Base-by-base conservation (phyloP, 2,329 filamentous ascomycete species). In the Paraconiothyrium brasiliense region DNA sequence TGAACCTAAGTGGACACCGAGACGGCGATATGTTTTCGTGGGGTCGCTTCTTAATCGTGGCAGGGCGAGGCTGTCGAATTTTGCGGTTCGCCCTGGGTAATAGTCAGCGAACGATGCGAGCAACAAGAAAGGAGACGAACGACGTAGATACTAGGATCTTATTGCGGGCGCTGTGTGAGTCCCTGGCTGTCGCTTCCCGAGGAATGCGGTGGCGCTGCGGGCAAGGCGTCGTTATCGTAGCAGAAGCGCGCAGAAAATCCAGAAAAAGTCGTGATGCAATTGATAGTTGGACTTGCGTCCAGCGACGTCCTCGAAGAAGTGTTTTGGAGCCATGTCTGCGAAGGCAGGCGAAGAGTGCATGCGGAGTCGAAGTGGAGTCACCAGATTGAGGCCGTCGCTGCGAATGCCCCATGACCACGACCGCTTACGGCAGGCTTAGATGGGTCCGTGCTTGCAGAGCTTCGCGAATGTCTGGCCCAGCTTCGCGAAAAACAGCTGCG, bases 401-500 rank as follows among this genome's bases (percentile, higher is more conserved):
- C 49, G 52, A 14, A 34, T 24, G 52, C 54, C 41, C 54, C 54
- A 55, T 55, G 52, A 55, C 39, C 37, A 39, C 24, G 27, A 55
- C 52, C 39, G 39, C 24, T 46, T 44, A 34, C 13, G 16, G 39
- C 14, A 14, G 24, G 46, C 10, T 14, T 5, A 16, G 37, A 32
- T 16, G 24, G 43, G 30, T 51, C 43, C 30, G 54, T 54, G 52
- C 52, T 7, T 44, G 37, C 24, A 55, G 52, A 55, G 52, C 52
- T 35, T 32, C 54, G 54, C 54, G 54, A 24, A 44, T 50, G 37
- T 35, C n/a, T 35, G 32, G 50, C 50, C 50, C 50, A 55, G 52
- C 52, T 55, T 55, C 52, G 52, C 52, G 52, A 56, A 56, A 56
- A 47, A 48, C 54, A 47, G 39, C 27, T 13, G 27, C 52, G 46